Base-by-base conservation (phyloP, 257 asterid species). In the Capsicum pubescens region DNA sequence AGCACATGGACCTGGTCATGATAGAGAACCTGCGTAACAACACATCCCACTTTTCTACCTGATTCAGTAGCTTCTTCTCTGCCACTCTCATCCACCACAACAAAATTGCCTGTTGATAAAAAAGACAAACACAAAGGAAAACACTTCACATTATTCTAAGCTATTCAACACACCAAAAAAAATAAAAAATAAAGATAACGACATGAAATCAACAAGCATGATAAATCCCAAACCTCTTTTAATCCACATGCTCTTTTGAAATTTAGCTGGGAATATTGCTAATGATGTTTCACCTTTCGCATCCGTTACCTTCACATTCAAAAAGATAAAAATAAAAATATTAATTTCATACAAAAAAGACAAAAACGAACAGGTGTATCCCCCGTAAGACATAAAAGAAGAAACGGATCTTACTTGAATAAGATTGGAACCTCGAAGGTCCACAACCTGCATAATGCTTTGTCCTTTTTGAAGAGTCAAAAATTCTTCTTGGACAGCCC, bases 211-310 rank as follows among this genome's bases (percentile, higher is more conserved):
- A 50, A 63, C 14, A 26, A 39, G 5, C 17, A 63, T 59, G 12
- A 21, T 48, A 26, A 72, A 72, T n/a, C 79, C 15, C 70, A 64
- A 69, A 92, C 97, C 98, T 88, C 93, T 87, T 89, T 94, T 95
- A 9, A 92, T 94, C 98, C 98, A 93, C 98, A 94, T 92, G 92
- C 94, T 93, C 85, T 91, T 95, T 80, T 93, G 98, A 86, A 94
- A 95, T 85, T 93, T 95, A 8, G 98, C 98, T 57, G 98, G 98
- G 84, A 95, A 94, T 57, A 92, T 87, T 81, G 98, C 96, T 63
- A 95, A 72, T 68, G 91, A 85, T 79, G 88, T 93, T 81, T 91
- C 84, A 7, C 97, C 95, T 83, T 90, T 91, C 11, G 92, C 84
- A 77, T 94, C 98, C 93, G 91, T 91, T 54, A 95, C 97, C 98